Conservation (phyloP, 1,284 basidiomycete genomes). For the Coriolopsis trogii region DNA sequence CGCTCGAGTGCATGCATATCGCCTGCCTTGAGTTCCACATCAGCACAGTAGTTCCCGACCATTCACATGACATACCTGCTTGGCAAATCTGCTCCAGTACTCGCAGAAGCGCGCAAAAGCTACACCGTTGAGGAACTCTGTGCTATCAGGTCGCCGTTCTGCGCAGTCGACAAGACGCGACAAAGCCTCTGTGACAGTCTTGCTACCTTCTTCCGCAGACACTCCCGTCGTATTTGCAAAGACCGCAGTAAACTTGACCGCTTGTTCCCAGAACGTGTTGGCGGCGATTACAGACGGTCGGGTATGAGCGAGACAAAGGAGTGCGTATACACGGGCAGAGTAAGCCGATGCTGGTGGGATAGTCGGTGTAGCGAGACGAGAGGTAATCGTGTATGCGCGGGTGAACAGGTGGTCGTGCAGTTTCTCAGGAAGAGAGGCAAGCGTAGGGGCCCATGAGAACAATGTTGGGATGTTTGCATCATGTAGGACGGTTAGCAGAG, state of each 20-base stretch:
- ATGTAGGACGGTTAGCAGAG: constrained; percentile 41
- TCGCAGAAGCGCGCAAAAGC: constrained; percentile 67
- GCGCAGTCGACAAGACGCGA: constrained; percentile 41
- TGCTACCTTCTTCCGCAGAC: constrained; percentile 34
- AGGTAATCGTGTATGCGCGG: constrained; percentile 56
- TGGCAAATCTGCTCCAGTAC: constrained; percentile 41
- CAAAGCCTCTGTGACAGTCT: constrained; percentile 45
- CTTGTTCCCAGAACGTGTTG: constrained; percentile 68
- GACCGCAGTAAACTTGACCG: constrained; percentile 50
- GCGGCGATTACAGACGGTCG: constrained; percentile 35
- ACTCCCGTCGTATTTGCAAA: constrained; percentile 41
- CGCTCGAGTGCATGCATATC: constrained; percentile 52
- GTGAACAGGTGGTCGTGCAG: constrained; percentile 60
- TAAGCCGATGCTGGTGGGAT: constrained; percentile 38
- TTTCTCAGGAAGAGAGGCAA: constrained; percentile 48
- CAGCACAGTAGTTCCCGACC: neutral
- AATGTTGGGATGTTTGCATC: constrained; percentile 46
- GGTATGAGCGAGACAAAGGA: constrained; percentile 36
- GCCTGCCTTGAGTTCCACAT: constrained; percentile 42
- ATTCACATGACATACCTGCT: constrained; percentile 27
- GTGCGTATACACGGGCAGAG: constrained; percentile 38
- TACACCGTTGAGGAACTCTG: constrained; percentile 46
- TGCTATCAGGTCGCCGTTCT: constrained; percentile 39
- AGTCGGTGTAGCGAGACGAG: constrained; percentile 43
- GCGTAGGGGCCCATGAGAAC: constrained; percentile 53